These are phyloP conservation scores for Cytidiella melzeri DNA, from an alignment of 768 basidiomycete genomes.

Conservation along the genomic window DNA sequence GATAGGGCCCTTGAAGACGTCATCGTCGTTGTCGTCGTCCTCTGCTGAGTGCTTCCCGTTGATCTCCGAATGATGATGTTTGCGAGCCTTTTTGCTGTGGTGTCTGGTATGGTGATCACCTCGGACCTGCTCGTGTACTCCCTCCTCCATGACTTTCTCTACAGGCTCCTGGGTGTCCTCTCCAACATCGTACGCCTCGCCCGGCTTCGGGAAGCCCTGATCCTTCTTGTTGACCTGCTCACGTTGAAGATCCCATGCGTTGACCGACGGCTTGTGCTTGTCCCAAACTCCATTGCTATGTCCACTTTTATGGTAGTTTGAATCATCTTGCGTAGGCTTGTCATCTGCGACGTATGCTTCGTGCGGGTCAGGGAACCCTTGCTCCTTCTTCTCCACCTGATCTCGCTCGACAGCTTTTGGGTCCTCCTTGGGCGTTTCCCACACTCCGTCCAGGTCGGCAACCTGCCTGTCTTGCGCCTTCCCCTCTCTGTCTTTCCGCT, in stretches of 20 bases:
- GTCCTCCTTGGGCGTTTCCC: neutral
- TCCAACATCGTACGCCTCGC: conserved; percentile 8
- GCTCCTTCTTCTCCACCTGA: conserved; percentile 8
- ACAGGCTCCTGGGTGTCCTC: conserved; percentile 4
- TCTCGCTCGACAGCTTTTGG: neutral
- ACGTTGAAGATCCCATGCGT: conserved; percentile 10
- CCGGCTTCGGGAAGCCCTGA: conserved; percentile 12
- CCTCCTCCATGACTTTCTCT: conserved; percentile 2
- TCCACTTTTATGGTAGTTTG: conserved; percentile 3
- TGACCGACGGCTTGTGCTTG: conserved; percentile 1
- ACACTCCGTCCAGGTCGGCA: neutral
- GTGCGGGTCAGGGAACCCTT: conserved; percentile 5
- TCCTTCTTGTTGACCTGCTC: conserved; percentile 12
- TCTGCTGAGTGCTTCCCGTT: conserved; percentile 6
- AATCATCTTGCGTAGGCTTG: neutral
- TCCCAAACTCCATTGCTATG: conserved; percentile 8
- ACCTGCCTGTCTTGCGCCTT: neutral
- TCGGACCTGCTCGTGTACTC: neutral
- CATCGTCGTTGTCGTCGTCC: conserved; percentile 20
- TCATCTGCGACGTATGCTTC: conserved; percentile 4
- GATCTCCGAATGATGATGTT: neutral
- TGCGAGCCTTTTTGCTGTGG: neutral
- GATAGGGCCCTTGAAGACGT: conserved; percentile 31
- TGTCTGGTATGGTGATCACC: neutral
- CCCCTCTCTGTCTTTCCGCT: conserved; percentile 1